These are phyloP conservation scores for Nitzschia sp. DNA, from an alignment of 108 stramenopile genomes.

Conservation along the genomic window DNA sequence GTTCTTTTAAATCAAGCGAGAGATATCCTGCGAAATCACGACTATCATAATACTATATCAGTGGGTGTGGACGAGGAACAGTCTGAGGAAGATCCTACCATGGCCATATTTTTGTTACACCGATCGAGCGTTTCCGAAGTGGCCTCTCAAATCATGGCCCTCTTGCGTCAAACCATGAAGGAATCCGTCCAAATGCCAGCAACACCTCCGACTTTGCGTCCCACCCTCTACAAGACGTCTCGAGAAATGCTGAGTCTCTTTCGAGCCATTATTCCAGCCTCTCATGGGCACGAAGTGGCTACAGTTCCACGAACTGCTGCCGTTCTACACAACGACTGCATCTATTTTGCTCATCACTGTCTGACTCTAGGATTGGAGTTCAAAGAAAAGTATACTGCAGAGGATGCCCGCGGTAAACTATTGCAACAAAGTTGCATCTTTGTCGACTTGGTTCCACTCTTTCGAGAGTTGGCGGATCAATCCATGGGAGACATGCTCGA, in stretches of 20 bases:
- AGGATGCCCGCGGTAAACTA: conserved; percentile 41
- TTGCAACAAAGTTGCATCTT: conserved; percentile 70
- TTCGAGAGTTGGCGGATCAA: conserved; percentile 74
- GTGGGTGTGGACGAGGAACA: conserved; percentile 52
- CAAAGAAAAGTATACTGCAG: conserved; percentile 49
- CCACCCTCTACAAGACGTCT: conserved; percentile 64
- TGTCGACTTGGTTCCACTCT: conserved; percentile 83
- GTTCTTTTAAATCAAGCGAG: conserved; percentile 60
- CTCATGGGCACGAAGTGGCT: conserved; percentile 57
- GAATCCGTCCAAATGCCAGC: conserved; percentile 46
- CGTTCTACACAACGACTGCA: conserved; percentile 81
- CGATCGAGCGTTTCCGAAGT: conserved; percentile 67
- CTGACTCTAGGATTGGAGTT: conserved; percentile 79
- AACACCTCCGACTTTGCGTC: conserved; percentile 37
- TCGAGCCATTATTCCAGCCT: conserved; percentile 73
- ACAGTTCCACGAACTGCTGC: conserved; percentile 81
- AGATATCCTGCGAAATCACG: conserved; percentile 61
- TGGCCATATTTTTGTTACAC: conserved; percentile 63
- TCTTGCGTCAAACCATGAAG: conserved; percentile 69
- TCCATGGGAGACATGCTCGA: conserved; percentile 76
- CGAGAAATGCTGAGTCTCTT: conserved; percentile 75
- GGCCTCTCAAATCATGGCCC: conserved; percentile 52
- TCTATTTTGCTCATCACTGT: conserved; percentile 71
- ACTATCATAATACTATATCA: conserved; percentile 79
- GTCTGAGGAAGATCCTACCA: conserved; percentile 23